A percentile compares a stretch with the other conserved stretches of the same genome.
These are phyloP conservation scores for Modicella reniformis DNA, from an alignment of 371 early-diverging fungal species.

Conservation along the genomic window DNA sequence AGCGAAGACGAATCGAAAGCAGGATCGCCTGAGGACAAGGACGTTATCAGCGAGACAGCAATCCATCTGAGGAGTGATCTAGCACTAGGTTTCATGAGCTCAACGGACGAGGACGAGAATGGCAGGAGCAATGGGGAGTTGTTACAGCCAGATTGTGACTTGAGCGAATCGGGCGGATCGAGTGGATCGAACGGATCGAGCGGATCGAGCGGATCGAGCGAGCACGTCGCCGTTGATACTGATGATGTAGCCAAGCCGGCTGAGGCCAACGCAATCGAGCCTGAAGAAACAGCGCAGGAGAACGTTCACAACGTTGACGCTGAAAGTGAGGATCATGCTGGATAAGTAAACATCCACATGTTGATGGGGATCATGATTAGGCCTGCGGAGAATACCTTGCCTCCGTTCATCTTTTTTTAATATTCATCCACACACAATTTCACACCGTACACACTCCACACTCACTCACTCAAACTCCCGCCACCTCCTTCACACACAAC, in stretches of 20 bases:
- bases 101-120: conserved; percentile 26
- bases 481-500: conserved; percentile 2
- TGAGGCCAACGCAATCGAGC: not conserved
- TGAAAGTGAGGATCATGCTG: not conserved
- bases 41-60: conserved; percentile 22
- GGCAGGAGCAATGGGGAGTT: not conserved
- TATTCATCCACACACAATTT: not conserved
- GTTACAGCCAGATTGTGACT: too few species aligned
- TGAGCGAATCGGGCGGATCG: too few species aligned
- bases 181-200: not conserved
- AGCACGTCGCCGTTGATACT: not conserved
- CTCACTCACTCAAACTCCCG: conserved; percentile 5
- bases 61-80: conserved; percentile 46
- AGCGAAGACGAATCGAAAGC: conserved; percentile 4
- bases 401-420: too few species aligned
- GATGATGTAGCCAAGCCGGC: not conserved
- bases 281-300: not conserved
- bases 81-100: conserved; percentile 40
- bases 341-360: not conserved
- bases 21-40: conserved; percentile 3
- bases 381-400: too few species aligned
- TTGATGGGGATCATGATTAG: not conserved
- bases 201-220: not conserved
- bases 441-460: not conserved
- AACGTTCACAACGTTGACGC: not conserved